These are phyloP conservation scores for Astrephomene gubernaculifera DNA, from an alignment of 139 green algal species.

Conservation along the genomic window DNA sequence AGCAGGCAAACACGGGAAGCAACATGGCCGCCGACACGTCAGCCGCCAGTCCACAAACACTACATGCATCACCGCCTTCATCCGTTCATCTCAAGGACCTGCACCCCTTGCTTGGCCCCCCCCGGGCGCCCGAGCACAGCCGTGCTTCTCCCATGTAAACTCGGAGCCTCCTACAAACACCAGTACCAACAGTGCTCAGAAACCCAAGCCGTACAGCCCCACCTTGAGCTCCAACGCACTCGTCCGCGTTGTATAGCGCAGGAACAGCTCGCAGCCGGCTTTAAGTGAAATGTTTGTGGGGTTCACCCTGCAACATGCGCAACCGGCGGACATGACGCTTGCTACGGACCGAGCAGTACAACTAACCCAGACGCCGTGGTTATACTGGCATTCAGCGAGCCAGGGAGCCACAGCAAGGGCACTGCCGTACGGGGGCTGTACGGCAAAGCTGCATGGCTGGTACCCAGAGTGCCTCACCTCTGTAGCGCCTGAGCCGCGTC, in stretches of 20 bases:
- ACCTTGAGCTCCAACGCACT: constrained; percentile 80
- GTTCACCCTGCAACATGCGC: constrained; percentile 75
- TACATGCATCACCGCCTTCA: too few relatives aligned
- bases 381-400: too few relatives aligned
- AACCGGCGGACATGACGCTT: too few relatives aligned
- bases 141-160: too few relatives aligned
- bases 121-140: not conserved
- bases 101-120: too few relatives aligned
- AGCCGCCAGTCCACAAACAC: too few relatives aligned
- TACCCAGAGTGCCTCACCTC: constrained; percentile 51
- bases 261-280: constrained; percentile 95
- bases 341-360: too few relatives aligned
- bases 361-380: too few relatives aligned
- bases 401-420: too few relatives aligned
- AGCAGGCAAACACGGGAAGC: not conserved
- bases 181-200: not conserved
- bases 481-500: constrained; percentile 80
- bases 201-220: not conserved
- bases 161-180: not conserved
- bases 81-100: too few relatives aligned
- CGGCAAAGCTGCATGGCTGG: not conserved
- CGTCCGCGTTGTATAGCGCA: constrained; percentile 93
- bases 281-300: constrained; percentile 90
- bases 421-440: too few relatives aligned
- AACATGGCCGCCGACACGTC: too few relatives aligned